A percentile compares a stretch with the other conserved stretches of the same genome.
These are phyloP conservation scores for Rasamsonia emersonii DNA, from an alignment of 2,329 filamentous ascomycete genomes.

Conservation along the genomic window DNA sequence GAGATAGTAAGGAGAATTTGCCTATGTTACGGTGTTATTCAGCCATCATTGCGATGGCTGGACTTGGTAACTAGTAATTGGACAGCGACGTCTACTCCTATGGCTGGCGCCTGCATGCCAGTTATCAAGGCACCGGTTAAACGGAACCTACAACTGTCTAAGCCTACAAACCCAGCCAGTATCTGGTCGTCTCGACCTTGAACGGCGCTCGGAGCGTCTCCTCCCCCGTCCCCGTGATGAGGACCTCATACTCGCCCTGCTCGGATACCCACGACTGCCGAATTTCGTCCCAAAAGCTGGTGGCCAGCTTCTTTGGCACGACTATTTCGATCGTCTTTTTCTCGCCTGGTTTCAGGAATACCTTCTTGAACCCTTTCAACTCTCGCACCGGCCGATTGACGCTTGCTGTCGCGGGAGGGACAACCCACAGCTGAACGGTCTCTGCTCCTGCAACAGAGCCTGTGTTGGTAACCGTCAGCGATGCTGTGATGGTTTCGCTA, in stretches of 20 bases:
- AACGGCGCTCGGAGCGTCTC: slow-evolving; percentile 47
- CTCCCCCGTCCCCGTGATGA: slow-evolving; percentile 50
- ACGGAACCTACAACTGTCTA: not conserved
- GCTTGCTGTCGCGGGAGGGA: slow-evolving; percentile 38
- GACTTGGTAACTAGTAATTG: too few species aligned
- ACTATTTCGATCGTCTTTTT: slow-evolving; percentile 49
- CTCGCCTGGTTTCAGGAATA: slow-evolving; percentile 53
- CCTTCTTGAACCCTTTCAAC: slow-evolving; percentile 58
- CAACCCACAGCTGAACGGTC: slow-evolving; percentile 48
- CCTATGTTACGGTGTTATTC: too few species aligned
- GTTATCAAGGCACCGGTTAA: not conserved
- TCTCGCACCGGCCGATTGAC: slow-evolving; percentile 53
- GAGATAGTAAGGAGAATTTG: too few species aligned
- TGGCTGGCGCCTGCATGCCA: not conserved
- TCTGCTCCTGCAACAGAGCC: slow-evolving; percentile 46
- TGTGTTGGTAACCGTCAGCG: slow-evolving; percentile 44
- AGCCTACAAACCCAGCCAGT: slow-evolving; percentile 56
- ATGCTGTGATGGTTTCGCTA: slow-evolving; percentile 40
- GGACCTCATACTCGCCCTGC: slow-evolving; percentile 55
- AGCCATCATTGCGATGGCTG: too few species aligned
- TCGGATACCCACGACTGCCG: slow-evolving; percentile 58
- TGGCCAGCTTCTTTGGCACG: slow-evolving; percentile 54
- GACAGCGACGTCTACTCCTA: too few species aligned
- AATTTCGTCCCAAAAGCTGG: slow-evolving; percentile 63
- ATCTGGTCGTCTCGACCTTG: slow-evolving; percentile 52